Evolutionary conservation across 148 eudicot genomes (phyloP).

Genomic region (Diospyros kaki): DNA sequence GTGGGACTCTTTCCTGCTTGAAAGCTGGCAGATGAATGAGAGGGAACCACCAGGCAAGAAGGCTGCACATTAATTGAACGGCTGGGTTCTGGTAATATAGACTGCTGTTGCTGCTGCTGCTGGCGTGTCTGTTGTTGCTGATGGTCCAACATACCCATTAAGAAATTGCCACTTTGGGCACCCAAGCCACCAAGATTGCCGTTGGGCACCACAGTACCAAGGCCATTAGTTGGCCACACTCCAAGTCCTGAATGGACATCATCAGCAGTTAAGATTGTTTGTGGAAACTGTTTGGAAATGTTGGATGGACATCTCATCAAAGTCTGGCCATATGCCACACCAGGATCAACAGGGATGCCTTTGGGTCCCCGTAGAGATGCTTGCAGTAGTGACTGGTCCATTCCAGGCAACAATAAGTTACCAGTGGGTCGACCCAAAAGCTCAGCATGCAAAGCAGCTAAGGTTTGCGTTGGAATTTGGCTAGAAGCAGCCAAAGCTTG

Average conservation of each 20-base stretch:
- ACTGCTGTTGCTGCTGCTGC: constrained; percentile 29
- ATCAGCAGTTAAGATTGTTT: constrained; percentile 20
- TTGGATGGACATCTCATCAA: constrained; percentile 33
- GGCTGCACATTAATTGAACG: constrained; percentile 53
- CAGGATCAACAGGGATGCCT: constrained; percentile 26
- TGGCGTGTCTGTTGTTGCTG: constrained; percentile 23
- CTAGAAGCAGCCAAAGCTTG: constrained; percentile 53
- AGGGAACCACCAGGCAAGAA: constrained; percentile 47
- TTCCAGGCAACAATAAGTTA: constrained; percentile 25
- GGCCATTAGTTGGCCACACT: constrained; percentile 29
- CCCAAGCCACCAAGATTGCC: constrained; percentile 19
- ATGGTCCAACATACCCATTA: constrained; percentile 25
- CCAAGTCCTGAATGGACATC: constrained; percentile 27
- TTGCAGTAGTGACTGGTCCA: constrained; percentile 35
- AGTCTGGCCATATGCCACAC: constrained; percentile 37
- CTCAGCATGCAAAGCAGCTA: constrained; percentile 48
- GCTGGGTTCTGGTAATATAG: constrained; percentile 20
- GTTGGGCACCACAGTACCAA: constrained; percentile 20
- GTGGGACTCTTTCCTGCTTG: constrained; percentile 25
- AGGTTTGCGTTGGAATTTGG: constrained; percentile 45
- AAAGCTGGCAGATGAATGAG: constrained; percentile 27
- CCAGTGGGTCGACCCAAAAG: constrained; percentile 45
- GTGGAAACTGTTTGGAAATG: constrained; percentile 30
- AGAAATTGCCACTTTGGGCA: constrained; percentile 22
- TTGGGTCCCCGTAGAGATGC: constrained; percentile 31